Evolutionary conservation across 345 rosid species (phyloP).

Genomic region (Fremontodendron californicum): DNA sequence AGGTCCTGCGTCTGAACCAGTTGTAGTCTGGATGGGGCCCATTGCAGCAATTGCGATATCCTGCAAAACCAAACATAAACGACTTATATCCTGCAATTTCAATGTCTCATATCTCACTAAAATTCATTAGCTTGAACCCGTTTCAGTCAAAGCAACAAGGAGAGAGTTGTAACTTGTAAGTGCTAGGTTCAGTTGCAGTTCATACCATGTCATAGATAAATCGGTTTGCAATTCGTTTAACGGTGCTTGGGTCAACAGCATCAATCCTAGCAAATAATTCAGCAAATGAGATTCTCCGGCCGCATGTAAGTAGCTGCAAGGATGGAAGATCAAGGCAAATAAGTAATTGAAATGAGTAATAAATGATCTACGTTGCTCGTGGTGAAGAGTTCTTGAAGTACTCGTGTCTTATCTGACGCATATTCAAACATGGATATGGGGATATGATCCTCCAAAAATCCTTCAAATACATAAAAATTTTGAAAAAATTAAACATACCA

Average conservation of each 20-base stretch:
- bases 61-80: constrained; percentile 30
- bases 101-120: not conserved
- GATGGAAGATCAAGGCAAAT: constrained; percentile 2
- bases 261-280: constrained; percentile 92
- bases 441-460: no score
- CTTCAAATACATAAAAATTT: no score
- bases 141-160: not conserved
- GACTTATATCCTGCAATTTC: not conserved
- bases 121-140: not conserved
- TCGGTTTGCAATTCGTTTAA: constrained; percentile 89
- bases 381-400: no score
- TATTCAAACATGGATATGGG: no score
- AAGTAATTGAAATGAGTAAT: not conserved
- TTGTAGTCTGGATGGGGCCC: constrained; percentile 97
- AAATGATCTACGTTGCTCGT: no score
- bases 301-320: constrained; percentile 86
- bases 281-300: constrained; percentile 84
- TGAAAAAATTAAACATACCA: no score
- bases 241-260: constrained; percentile 79
- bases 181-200: not conserved
- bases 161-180: not conserved
- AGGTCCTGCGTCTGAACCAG: constrained; percentile 98
- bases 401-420: no score
- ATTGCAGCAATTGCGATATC: constrained; percentile 88
- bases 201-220: constrained; percentile 83